Evolutionary conservation across 129 eudicot species (phyloP).

Genomic region (Flaveria linearis): DNA sequence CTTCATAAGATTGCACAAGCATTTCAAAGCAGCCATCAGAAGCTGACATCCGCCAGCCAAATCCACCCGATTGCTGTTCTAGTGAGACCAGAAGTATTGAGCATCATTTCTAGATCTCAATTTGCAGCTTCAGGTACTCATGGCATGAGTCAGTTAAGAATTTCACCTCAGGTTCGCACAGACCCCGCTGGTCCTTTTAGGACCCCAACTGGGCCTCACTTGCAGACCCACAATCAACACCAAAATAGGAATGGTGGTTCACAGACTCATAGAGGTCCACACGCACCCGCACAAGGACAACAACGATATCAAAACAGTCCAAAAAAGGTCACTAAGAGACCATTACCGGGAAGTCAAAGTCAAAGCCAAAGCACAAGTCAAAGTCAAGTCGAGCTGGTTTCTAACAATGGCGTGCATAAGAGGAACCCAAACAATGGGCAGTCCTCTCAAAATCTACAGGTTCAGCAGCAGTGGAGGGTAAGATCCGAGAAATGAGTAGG

Average conservation of each 20-base stretch:
- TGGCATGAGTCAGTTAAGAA: conserved; percentile 24
- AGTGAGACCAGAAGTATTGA: conserved; percentile 51
- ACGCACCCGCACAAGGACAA: conserved; percentile 33
- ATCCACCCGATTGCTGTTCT: conserved; percentile 38
- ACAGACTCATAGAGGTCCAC: conserved; percentile 26
- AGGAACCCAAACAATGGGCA: conserved; percentile 25
- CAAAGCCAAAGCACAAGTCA: conserved; percentile 2
- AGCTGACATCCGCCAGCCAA: conserved; percentile 43
- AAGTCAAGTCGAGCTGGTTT: conserved; percentile 16
- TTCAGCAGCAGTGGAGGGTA: conserved; percentile 59
- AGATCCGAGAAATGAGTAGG: conserved; percentile 31
- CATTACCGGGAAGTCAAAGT: conserved; percentile 27
- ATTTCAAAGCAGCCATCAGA: conserved; percentile 44
- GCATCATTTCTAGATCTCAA: conserved; percentile 41
- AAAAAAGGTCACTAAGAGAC: conserved; percentile 33
- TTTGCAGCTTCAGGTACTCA: conserved; percentile 20
- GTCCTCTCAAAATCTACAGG: conserved; percentile 44
- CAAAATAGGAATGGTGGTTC: conserved; percentile 29
- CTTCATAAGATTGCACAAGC: conserved; percentile 52
- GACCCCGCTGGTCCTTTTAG: conserved; percentile 24
- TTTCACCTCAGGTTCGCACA: conserved; percentile 28
- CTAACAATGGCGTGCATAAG: conserved; percentile 19
- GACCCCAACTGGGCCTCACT: conserved; percentile 21
- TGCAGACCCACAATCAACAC: conserved; percentile 14
- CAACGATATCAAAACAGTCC: conserved; percentile 39